These are phyloP conservation scores for Agrocybe pediades DNA, from an alignment of 768 basidiomycete genomes.

Conservation along the genomic window DNA sequence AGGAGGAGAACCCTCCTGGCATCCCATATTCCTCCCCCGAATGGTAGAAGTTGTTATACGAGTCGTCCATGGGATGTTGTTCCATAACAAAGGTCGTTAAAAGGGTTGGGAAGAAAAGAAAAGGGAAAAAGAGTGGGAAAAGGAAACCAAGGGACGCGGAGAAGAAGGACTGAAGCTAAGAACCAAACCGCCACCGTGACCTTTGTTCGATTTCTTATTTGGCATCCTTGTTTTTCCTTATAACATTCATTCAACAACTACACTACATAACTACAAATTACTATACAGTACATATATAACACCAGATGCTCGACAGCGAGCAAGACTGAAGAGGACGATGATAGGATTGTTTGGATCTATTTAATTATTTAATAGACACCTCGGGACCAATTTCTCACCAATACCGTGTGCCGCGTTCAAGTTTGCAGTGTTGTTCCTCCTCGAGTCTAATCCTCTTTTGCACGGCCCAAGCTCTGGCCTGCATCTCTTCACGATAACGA, in stretches of 20 bases:
- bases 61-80: conserved; percentile 50
- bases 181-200: conserved; percentile 16
- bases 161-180: too few species aligned
- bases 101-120: conserved; percentile 34
- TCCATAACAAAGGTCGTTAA: conserved; percentile 43
- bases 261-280: not conserved
- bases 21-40: conserved; percentile 53
- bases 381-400: conserved; percentile 19
- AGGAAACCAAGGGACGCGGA: conserved; percentile 8
- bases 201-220: conserved; percentile 20
- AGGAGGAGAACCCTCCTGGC: conserved; percentile 54
- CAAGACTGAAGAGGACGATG: too few species aligned
- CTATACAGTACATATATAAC: too few species aligned
- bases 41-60: conserved; percentile 53
- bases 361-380: conserved; percentile 8
- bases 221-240: conserved; percentile 16
- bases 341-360: not conserved
- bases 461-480: not conserved
- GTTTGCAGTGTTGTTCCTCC: conserved; percentile 1
- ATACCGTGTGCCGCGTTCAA: conserved; percentile 10
- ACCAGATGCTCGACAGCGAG: not conserved
- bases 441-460: not conserved
- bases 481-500: conserved; percentile 16
- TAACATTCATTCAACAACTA: conserved; percentile 1
- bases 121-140: conserved; percentile 29